phyloP scores from a whole-genome alignment of 371 early-diverging fungal genomes.

The Batkoa obscura region DNA sequence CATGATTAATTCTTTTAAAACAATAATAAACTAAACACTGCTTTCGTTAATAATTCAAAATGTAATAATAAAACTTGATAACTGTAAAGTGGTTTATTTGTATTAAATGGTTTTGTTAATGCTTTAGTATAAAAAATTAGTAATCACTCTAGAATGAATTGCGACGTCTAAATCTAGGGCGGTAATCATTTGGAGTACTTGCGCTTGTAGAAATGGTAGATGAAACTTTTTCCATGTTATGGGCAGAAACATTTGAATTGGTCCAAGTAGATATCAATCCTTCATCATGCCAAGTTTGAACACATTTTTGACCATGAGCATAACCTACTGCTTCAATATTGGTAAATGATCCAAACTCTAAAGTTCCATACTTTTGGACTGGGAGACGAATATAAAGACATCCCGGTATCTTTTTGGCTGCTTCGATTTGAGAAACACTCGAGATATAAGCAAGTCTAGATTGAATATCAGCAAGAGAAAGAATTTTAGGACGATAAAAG shows the following conservation, averaged over 20 bases:
- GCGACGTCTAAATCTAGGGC: no score
- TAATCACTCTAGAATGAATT: no score
- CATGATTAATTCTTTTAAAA: no score
- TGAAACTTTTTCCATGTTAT: no score
- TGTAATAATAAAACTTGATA: no score
- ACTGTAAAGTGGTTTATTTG: no score
- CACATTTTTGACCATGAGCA: slow-evolving; percentile 61
- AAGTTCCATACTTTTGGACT: slow-evolving; percentile 68
- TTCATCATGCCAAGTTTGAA: slow-evolving; percentile 64
- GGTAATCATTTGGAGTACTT: no score
- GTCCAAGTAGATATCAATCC: slow-evolving; percentile 28
- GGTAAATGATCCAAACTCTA: slow-evolving; percentile 86
- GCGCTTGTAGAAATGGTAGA: no score
- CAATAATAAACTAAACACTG: no score
- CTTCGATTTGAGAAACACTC: slow-evolving; percentile 74
- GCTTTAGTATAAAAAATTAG: no score
- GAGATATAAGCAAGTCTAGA: slow-evolving; percentile 93
- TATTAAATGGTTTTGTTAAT: no score
- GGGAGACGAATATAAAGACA: slow-evolving; percentile 78
- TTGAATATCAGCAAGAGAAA: slow-evolving; percentile 95
- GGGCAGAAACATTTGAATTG: slow-evolving; percentile 6
- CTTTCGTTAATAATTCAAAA: no score
- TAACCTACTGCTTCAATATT: slow-evolving; percentile 88
- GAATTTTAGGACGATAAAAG: slow-evolving; percentile 47
- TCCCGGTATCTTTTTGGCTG: slow-evolving; percentile 69